Evolutionary conservation across 1,284 basidiomycete genomes (phyloP), one percentile per base, ranked within the genome.

Genomic region (Athelia sp.): DNA sequence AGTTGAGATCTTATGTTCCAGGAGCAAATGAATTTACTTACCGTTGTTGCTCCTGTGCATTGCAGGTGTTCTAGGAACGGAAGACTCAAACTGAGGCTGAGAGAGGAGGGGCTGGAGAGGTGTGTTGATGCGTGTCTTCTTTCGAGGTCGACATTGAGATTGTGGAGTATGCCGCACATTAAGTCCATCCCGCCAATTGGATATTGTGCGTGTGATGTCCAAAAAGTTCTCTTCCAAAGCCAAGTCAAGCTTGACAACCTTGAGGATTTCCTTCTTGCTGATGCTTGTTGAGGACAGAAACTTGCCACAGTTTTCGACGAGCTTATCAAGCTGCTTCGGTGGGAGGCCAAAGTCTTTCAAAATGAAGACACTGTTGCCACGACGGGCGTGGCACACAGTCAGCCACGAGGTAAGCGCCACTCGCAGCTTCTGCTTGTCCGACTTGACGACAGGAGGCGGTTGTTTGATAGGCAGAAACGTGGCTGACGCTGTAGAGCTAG

Each of bases 271-370:
- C 31, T 53, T 46, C 8, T 48, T 15, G 23, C 38, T 45, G 18
- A 53, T 38, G 29, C 22, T 13, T 10, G 48, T 23, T 2, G 24
- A 26, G 1, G 43, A 47, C 3, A 53, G 32, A 22, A 55, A 53
- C 0, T 34, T 23, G 2, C 36, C 42, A 11, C 43, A 45, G 13
- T 35, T 19, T 14, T 42, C 35, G 3, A 53, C 45, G 3, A 57
- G 46, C 15, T 47, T 50, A n/a, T 55, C 45, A 13, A 57, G 32
- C 47, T 52, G 50, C 23, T 55, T 55, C 2, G 47, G 50, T 0
- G 56, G 56, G 9, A 57, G 49, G 14, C 47, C 35, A 21, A 34
- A 17, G 2, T 10, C 24, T 15, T 19, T 17, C 14, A 31, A 52
- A 13, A 38, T 50, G 24, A 38, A 49, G 18, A 23, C 24, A 47